Percentiles rank a stretch among this genome's conserved stretches.
phyloP scores from a whole-genome alignment of 352 stramenopile species.

The Pythium dissotocum region DNA sequence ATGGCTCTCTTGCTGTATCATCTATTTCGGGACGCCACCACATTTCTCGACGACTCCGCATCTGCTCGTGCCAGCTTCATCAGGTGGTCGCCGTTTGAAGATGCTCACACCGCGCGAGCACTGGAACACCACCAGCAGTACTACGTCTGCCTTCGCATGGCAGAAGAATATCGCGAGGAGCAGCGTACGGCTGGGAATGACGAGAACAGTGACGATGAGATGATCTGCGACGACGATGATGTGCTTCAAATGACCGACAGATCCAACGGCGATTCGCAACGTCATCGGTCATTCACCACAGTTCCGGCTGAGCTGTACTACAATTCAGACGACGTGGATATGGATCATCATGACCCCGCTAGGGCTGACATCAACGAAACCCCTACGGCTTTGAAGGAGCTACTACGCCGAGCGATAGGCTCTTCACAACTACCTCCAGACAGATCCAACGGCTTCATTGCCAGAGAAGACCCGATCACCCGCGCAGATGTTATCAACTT shows the following conservation, averaged over 20 bases:
- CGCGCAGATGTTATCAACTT: neutral
- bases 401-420: neutral
- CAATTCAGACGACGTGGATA: too few relatives aligned
- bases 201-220: slow-evolving; percentile 4
- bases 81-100: neutral
- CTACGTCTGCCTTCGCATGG: slow-evolving; percentile 15
- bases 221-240: slow-evolving; percentile 8
- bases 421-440: neutral
- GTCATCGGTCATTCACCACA: neutral
- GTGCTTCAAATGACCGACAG: neutral
- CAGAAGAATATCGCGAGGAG: slow-evolving; percentile 6
- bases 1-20: slow-evolving; percentile 19
- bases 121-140: slow-evolving; percentile 27
- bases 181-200: neutral
- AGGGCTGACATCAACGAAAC: too few relatives aligned
- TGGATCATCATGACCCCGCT: too few relatives aligned
- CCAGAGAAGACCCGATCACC: neutral
- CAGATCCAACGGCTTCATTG: neutral
- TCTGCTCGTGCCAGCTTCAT: neutral
- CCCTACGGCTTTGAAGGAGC: neutral
- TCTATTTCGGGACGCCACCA: slow-evolving; percentile 15
- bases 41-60: slow-evolving; percentile 6
- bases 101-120: too few relatives aligned
- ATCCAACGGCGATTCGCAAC: neutral
- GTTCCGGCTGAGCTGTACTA: slow-evolving; percentile 1